Evolutionary conservation across 2,329 filamentous ascomycete genomes (phyloP), one percentile per base, ranked within the genome.

Genomic region (Colletotrichum noveboracense): DNA sequence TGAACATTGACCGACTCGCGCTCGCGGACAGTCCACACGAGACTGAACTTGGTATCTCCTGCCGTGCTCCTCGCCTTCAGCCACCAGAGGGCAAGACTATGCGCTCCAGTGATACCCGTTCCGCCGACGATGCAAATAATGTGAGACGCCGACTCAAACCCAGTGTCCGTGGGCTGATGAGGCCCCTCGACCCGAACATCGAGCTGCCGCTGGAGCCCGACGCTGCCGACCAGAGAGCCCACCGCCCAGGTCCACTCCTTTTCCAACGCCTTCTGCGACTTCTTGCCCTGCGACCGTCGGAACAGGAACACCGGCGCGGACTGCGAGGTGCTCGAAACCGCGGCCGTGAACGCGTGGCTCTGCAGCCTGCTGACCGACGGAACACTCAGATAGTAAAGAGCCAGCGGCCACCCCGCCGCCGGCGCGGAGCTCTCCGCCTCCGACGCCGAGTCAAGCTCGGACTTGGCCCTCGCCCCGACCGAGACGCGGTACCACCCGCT

Each of bases 261-360:
- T 1, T 48, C 18, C 13, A 28, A 56, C 16, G 64, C 70, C 24
- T 64, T 66, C 13, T 61, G 21, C 43, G 43, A 52, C 5, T 58
- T 62, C 62, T 78, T 75, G 2, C 72, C 43, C 3, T 34, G 56
- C 5, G 67, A 48, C 18, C 30, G 3, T 10, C 61, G 67, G 18
- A 78, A 30, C 7, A 78, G 56, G 10, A 78, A 77, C 3, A 70
- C 28, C 3, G 77, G 74, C 0, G 71, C 70, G 3, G 32, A 21
- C 3, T 30, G 12, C 2, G n/a, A 21, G 1, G 74, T 55, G 2
- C 64, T 65, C 5, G 75, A 32, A 16, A 71, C 66, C 7, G 76
- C 74, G 2, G 74, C 77, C 26, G 77, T 77, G 30, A 77, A 78
- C 5, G 77, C 74, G 61, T 78, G 77, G 34, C 68, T 75, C 26